Percentiles rank a stretch among this genome's conserved stretches.
Evolutionary conservation across 805 yeast species (phyloP).

Genomic region (Saccharomycopsis javanensis): DNA sequence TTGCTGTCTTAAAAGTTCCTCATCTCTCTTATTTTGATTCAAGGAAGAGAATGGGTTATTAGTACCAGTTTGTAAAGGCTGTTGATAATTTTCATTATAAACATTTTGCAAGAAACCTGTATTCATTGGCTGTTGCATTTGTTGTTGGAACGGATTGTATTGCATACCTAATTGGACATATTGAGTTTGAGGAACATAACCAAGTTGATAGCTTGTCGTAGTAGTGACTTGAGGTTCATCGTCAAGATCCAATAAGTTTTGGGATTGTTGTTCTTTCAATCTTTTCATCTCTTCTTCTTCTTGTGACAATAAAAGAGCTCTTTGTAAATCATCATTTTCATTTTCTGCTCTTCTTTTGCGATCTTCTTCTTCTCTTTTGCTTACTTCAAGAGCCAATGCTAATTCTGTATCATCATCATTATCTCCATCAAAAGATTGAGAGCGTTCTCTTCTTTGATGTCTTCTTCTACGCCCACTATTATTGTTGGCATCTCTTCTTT

Average conservation of each 20-base stretch:
- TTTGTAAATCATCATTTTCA: slow-evolving; percentile 53
- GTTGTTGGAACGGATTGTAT: slow-evolving; percentile 47
- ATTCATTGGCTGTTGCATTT: slow-evolving; percentile 35
- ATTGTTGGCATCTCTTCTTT: slow-evolving; percentile 38
- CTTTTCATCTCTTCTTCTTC: slow-evolving; percentile 70
- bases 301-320: slow-evolving; percentile 59
- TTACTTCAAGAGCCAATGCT: slow-evolving; percentile 70
- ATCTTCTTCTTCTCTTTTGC: slow-evolving; percentile 62
- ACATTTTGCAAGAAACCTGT: slow-evolving; percentile 47
- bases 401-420: slow-evolving; percentile 56
- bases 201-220: slow-evolving; percentile 17
- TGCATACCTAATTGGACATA: slow-evolving; percentile 43
- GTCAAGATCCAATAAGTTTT: slow-evolving; percentile 45
- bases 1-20: slow-evolving; percentile 19
- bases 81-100: slow-evolving; percentile 25
- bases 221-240: slow-evolving; percentile 30
- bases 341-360: slow-evolving; percentile 36
- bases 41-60: slow-evolving; percentile 68
- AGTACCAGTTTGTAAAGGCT: slow-evolving; percentile 58
- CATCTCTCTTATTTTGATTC: slow-evolving; percentile 18
- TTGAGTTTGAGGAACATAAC: slow-evolving; percentile 27
- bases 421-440: slow-evolving; percentile 31
- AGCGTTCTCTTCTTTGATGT: slow-evolving; percentile 29
- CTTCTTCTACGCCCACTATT: slow-evolving; percentile 12
- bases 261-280: slow-evolving; percentile 33